Evolutionary conservation across 2,329 filamentous ascomycete species (phyloP).

Genomic region (Aspergillus caelatus): DNA sequence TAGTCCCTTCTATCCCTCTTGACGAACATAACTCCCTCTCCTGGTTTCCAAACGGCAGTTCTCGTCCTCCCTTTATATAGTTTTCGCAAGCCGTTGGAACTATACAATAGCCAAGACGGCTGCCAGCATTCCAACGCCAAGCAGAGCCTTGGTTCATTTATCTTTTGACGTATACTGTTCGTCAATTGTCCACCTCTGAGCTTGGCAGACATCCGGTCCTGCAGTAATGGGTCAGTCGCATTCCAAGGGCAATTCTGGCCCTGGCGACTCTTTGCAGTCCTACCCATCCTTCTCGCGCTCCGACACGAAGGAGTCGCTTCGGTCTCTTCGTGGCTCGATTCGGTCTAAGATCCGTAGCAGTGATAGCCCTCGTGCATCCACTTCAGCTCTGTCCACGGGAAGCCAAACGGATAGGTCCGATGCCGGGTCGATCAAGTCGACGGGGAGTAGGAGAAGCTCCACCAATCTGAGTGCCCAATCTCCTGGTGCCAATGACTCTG

Average conservation of each 20-base stretch:
- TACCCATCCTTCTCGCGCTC: constrained; percentile 91
- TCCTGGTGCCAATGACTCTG: constrained; percentile 49
- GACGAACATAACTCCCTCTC: not conserved
- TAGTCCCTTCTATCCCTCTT: constrained; percentile 2
- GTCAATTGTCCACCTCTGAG: constrained; percentile 27
- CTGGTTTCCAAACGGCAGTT: constrained; percentile 4
- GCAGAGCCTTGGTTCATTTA: constrained; percentile 25
- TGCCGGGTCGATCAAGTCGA: constrained; percentile 73
- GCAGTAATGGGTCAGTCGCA: constrained; percentile 54
- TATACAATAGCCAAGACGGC: constrained; percentile 28
- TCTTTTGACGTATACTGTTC: constrained; percentile 25
- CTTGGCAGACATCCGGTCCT: constrained; percentile 38
- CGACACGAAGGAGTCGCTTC: constrained; percentile 88
- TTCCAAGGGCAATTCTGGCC: constrained; percentile 58
- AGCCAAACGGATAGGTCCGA: constrained; percentile 65
- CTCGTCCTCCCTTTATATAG: constrained; percentile 24
- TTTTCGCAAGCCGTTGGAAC: constrained; percentile 10
- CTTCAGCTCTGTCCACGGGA: constrained; percentile 64
- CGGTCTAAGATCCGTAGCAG: constrained; percentile 76
- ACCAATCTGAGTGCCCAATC: constrained; percentile 33
- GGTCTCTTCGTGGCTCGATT: constrained; percentile 78
- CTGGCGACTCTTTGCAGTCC: constrained; percentile 69
- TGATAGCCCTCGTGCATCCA: constrained; percentile 81
- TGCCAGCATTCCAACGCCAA: constrained; percentile 31
- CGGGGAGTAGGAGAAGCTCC: constrained; percentile 53